Percentiles rank a stretch among this genome's conserved stretches.
Conservation (phyloP, 768 basidiomycete species). For the Cystofilobasidium bisporidii region DNA sequence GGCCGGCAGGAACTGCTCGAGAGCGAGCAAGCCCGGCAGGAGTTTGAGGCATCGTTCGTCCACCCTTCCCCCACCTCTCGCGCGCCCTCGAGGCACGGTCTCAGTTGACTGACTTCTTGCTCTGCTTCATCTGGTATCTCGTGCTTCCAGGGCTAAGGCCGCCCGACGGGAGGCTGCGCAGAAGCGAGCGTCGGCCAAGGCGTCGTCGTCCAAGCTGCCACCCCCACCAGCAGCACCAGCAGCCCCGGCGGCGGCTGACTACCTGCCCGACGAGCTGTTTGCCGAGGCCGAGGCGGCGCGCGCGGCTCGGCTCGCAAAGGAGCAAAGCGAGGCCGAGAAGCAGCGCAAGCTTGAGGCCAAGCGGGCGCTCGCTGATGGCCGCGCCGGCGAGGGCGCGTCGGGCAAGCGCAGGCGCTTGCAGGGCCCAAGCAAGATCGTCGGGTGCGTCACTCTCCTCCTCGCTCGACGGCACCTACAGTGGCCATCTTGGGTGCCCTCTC, state of each 20-base stretch:
- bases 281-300: neutral
- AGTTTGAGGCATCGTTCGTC: neutral
- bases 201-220: neutral
- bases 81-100: no score
- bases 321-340: neutral
- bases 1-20: neutral
- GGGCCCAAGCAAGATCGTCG: no score
- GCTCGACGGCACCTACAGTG: no score
- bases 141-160: neutral
- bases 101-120: no score
- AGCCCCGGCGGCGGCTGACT: neutral
- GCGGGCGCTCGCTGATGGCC: neutral
- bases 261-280: constrained; percentile 3
- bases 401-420: no score
- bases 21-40: neutral
- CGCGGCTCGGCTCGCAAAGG: neutral
- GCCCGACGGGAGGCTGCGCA: neutral
- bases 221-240: neutral
- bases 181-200: neutral
- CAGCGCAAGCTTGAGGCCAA: neutral
- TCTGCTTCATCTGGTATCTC: neutral
- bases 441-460: neutral
- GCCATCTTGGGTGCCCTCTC: no score
- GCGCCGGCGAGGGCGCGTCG: neutral
- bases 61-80: neutral